Conservation (phyloP, 73 alveolate genomes). For the Blepharisma stoltei region DNA sequence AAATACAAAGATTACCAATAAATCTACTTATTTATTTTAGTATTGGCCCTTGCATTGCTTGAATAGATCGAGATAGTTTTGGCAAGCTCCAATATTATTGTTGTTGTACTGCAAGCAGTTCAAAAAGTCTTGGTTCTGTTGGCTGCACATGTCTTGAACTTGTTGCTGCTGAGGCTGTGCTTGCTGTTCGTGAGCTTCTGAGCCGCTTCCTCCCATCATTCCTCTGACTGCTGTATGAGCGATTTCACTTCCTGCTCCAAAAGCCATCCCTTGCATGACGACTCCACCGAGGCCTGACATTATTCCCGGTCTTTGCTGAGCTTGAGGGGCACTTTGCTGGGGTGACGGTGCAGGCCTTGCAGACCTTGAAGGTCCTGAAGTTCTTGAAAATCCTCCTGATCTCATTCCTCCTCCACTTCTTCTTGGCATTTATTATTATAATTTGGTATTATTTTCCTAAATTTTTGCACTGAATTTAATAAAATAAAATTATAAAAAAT, state of each 20-base stretch:
- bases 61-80: conserved; percentile 54
- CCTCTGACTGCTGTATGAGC: conserved; percentile 70
- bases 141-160: neutral
- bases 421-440: conserved; percentile 3
- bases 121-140: conserved; percentile 33
- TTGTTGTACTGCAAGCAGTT: conserved; percentile 47
- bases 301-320: conserved; percentile 42
- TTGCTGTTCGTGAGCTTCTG: conserved; percentile 5
- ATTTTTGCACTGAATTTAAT: too few species aligned
- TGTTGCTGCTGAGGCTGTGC: neutral
- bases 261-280: conserved; percentile 66
- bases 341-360: conserved; percentile 44
- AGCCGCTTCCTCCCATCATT: conserved; percentile 57
- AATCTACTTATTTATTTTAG: neutral
- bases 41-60: conserved; percentile 41
- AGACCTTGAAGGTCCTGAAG: conserved; percentile 50
- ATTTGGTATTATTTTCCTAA: too few species aligned
- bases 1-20: too few species aligned
- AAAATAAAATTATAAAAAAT: too few species aligned
- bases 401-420: conserved; percentile 37
- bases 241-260: conserved; percentile 72
- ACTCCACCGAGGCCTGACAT: conserved; percentile 65
- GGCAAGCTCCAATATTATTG: conserved; percentile 51
- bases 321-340: conserved; percentile 23
- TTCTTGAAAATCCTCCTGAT: conserved; percentile 37